phyloP scores from a whole-genome alignment of 2,329 filamentous ascomycete species.

The Grosmannia penicillata region DNA sequence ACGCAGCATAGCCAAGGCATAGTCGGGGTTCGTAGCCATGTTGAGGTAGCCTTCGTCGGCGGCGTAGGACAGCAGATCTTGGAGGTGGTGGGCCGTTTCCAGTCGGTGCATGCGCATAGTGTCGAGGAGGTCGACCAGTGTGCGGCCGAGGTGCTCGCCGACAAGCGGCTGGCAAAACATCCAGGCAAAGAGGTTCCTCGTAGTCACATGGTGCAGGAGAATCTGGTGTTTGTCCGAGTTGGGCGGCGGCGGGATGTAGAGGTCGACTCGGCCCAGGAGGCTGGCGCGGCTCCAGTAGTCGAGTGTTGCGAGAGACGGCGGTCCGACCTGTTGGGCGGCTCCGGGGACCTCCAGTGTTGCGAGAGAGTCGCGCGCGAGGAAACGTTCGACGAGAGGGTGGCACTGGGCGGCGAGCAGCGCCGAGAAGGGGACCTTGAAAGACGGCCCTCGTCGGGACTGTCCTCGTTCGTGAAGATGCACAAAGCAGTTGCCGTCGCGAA shows the following conservation, averaged over 20 bases:
- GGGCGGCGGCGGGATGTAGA: conserved; percentile 55
- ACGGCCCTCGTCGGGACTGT: conserved; percentile 48
- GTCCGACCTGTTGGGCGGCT: neutral
- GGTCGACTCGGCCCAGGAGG: conserved; percentile 27
- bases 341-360: neutral
- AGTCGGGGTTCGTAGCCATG: conserved; percentile 48
- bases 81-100: conserved; percentile 36
- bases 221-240: conserved; percentile 35
- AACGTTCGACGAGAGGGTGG: conserved; percentile 41
- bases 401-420: conserved; percentile 43
- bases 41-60: conserved; percentile 56
- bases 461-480: conserved; percentile 55
- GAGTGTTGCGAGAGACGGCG: conserved; percentile 12
- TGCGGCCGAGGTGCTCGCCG: conserved; percentile 47
- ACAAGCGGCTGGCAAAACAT: conserved; percentile 51
- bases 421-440: conserved; percentile 50
- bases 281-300: conserved; percentile 9
- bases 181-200: conserved; percentile 65
- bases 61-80: conserved; percentile 50
- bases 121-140: conserved; percentile 49
- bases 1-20: conserved; percentile 52
- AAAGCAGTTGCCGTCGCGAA: conserved; percentile 50
- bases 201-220: conserved; percentile 50
- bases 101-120: conserved; percentile 49
- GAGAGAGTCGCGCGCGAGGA: conserved; percentile 22